Base-by-base conservation (phyloP, 495 filamentous ascomycete genomes). In the Penicillium odoratum region DNA sequence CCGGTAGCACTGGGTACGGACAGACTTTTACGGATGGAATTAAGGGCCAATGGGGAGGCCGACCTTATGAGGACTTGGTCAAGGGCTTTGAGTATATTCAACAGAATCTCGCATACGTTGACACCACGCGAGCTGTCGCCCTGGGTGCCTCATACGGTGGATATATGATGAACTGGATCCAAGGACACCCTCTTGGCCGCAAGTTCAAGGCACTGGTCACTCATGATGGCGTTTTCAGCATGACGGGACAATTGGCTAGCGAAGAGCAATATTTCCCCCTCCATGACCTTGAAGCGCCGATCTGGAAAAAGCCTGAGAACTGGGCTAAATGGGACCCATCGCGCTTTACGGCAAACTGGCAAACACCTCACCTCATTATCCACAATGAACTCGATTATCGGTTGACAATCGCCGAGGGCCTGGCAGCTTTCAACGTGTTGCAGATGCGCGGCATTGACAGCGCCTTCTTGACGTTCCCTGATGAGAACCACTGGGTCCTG, bases 361-460 rank as follows among this genome's bases (percentile, higher is more conserved):
- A 81, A 1, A 98, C 93, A 7, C 93, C 93, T 9, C 85, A 93
- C 67, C 76, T 95, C 57, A 82, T 97, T 60, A 93, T 98, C 53
- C 93, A 97, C 74, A 93, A 85, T 68, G 92, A 94, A 64, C 81
- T 96, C 18, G 93, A 98, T 71, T 98, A 96, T 69, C 83, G 93
- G 15, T 74, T 98, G 33, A 89, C 92, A 0, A 86, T 97, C 43
- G 75, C 78, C 3, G 93, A 97, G 68, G 93, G 93, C 0, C 73
- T 97, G 29, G 84, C 92, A 1, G 86, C 90, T 15, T 97, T 98
- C 70, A 94, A 97, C 60, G 85, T 93, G 15, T 76, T 98, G 44
- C 93, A 98, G 75, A 83, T 74, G 66, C 72, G 67, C 18, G 76
- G 74, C 4, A 67, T 82, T 16, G 70, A 79, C 8, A 81, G 77